A percentile compares a stretch with the other conserved stretches of the same genome.
These are phyloP conservation scores for Pterothamnion heteromorphum DNA, from an alignment of 31 red algal species.

Conservation along the genomic window DNA sequence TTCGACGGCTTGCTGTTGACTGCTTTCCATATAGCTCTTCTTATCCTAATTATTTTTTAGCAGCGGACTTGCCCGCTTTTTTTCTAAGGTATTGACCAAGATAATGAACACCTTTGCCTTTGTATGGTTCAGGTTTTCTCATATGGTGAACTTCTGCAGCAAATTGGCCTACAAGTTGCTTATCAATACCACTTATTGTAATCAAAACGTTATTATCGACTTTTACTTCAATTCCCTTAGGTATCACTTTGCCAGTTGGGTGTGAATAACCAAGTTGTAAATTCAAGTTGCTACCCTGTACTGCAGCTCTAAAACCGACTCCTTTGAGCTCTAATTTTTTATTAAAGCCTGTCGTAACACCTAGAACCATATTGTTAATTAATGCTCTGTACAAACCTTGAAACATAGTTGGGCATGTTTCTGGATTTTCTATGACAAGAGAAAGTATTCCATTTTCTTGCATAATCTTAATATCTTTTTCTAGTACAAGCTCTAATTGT, in stretches of 20 bases:
- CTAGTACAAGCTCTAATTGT: not conserved
- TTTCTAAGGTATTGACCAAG: not conserved
- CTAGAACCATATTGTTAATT: constrained; percentile 16
- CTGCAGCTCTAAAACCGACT: constrained; percentile 2
- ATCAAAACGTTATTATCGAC: not conserved
- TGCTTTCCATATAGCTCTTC: too few species aligned
- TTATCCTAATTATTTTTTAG: not conserved
- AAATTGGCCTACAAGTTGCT: constrained; percentile 16
- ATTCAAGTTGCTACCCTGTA: not conserved
- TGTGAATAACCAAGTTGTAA: not conserved
- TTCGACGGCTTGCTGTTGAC: too few species aligned
- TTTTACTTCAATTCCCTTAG: not conserved
- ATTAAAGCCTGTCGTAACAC: not conserved
- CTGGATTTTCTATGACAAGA: not conserved
- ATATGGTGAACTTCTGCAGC: not conserved
- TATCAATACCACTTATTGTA: not conserved
- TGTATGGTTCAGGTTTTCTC: constrained; percentile 29
- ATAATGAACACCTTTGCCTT: constrained; percentile 15
- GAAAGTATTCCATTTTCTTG: not conserved
- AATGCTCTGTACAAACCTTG: not conserved
- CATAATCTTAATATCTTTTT: not conserved
- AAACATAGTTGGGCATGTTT: not conserved
- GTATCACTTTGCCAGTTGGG: not conserved
- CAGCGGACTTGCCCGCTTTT: constrained; percentile 7
- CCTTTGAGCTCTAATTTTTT: not conserved